A percentile compares a stretch with the other conserved stretches of the same genome.
Evolutionary conservation across 2,329 filamentous ascomycete genomes (phyloP).

Genomic region (Pseudogymnoascus pannorum): DNA sequence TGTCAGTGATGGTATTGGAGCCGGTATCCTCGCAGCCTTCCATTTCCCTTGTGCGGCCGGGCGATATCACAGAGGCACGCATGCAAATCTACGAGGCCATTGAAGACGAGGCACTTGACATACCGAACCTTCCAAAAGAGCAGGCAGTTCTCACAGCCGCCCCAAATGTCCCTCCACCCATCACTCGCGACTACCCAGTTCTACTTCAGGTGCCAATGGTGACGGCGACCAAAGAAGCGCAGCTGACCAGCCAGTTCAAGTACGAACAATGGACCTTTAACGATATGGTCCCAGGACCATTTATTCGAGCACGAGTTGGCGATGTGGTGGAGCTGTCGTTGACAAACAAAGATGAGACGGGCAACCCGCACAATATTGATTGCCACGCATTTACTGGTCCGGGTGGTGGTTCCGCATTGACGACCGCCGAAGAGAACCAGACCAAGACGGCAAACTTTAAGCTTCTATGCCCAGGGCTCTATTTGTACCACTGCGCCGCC

Average conservation of each 20-base stretch:
- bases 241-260: conserved; percentile 30
- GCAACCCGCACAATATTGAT: conserved; percentile 33
- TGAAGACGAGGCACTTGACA: background rate
- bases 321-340: conserved; percentile 29
- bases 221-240: conserved; percentile 24
- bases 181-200: conserved; percentile 27
- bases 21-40: conserved; percentile 4
- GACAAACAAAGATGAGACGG: conserved; percentile 29
- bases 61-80: background rate
- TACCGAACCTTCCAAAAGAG: conserved; percentile 24
- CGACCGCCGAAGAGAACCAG: conserved; percentile 28
- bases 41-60: background rate
- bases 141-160: conserved; percentile 26
- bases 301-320: conserved; percentile 31
- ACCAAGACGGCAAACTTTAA: conserved; percentile 29
- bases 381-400: conserved; percentile 31
- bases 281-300: conserved; percentile 28
- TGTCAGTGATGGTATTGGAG: background rate
- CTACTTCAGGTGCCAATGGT: conserved; percentile 27
- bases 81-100: conserved; percentile 5
- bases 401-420: conserved; percentile 29
- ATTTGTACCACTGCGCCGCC: conserved; percentile 31
- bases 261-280: conserved; percentile 33
- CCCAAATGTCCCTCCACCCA: conserved; percentile 27
- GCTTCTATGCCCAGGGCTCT: conserved; percentile 28